Evolutionary conservation across 2,329 filamentous ascomycete species (phyloP).

Genomic region (Hawksworthiomyces lignivorus): DNA sequence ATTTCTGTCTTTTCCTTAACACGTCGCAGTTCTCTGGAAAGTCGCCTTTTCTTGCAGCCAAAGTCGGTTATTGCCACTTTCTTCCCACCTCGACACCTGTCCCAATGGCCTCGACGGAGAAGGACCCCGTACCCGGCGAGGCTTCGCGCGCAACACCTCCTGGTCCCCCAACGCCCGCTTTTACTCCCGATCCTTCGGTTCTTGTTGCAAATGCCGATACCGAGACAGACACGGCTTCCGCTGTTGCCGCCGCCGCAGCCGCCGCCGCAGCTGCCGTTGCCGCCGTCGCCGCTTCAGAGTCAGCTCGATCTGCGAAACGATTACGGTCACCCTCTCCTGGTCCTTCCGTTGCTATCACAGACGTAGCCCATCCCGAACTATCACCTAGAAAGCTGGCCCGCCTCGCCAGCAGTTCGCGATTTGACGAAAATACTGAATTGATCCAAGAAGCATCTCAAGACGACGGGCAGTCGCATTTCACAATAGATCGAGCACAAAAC

Average conservation of each 20-base stretch:
- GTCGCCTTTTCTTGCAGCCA: no score
- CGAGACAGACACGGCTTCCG: slow-evolving; percentile 16
- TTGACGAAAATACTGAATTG: slow-evolving; percentile 4
- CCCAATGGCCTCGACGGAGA: slow-evolving; percentile 44
- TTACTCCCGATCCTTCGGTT: not conserved
- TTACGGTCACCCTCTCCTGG: slow-evolving; percentile 28
- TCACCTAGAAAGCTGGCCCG: slow-evolving; percentile 50
- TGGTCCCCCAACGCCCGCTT: slow-evolving; percentile 14
- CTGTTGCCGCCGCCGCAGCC: slow-evolving; percentile 19
- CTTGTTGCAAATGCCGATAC: slow-evolving; percentile 26
- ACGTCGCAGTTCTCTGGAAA: no score
- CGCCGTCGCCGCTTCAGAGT: slow-evolving; percentile 20
- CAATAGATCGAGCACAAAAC: no score
- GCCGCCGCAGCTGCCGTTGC: slow-evolving; percentile 19
- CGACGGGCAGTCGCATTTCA: not conserved
- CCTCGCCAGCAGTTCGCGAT: slow-evolving; percentile 27
- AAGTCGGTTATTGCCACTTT: no score
- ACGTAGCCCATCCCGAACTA: slow-evolving; percentile 27
- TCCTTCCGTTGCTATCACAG: slow-evolving; percentile 28
- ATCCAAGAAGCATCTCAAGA: not conserved
- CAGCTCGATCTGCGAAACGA: slow-evolving; percentile 30
- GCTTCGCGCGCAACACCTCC: slow-evolving; percentile 32
- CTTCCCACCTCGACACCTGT: not conserved
- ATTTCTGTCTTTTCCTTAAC: not conserved
- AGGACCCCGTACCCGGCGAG: slow-evolving; percentile 45